Evolutionary conservation across 2,329 filamentous ascomycete species (phyloP).

Genomic region (Aspergillus sp.): DNA sequence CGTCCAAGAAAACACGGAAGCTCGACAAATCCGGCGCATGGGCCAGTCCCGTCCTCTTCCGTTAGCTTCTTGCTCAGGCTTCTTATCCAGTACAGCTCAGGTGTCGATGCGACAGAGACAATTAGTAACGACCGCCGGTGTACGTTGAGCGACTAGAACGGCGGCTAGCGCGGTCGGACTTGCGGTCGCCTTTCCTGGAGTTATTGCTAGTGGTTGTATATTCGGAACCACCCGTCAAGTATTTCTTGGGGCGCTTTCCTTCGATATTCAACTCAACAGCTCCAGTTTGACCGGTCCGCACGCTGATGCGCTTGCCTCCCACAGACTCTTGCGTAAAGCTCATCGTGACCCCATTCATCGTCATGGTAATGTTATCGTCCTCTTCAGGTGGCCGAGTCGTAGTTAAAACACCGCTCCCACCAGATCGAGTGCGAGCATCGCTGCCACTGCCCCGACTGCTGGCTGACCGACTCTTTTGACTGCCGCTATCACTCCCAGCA

Average conservation of each 20-base stretch:
- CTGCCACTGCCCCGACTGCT: conserved; percentile 43
- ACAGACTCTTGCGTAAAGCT: conserved; percentile 38
- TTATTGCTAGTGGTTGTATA: conserved; percentile 29
- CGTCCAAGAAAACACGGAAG: neutral
- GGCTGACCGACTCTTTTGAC: conserved; percentile 42
- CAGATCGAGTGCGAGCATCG: conserved; percentile 34
- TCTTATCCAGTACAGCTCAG: neutral
- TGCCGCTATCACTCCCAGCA: conserved; percentile 40
- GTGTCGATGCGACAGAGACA: neutral
- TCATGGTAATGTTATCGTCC: conserved; percentile 40
- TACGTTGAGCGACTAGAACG: conserved; percentile 41
- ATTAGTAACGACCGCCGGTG: conserved; percentile 25
- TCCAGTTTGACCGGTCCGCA: conserved; percentile 40
- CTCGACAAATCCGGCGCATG: neutral
- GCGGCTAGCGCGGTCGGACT: conserved; percentile 38
- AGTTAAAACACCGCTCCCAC: conserved; percentile 32
- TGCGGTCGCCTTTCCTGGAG: conserved; percentile 29
- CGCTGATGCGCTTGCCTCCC: conserved; percentile 39
- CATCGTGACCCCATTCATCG: conserved; percentile 42
- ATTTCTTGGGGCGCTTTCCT: conserved; percentile 37
- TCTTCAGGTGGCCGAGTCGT: conserved; percentile 31
- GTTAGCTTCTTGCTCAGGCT: neutral
- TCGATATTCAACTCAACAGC: conserved; percentile 41
- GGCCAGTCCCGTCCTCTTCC: neutral
- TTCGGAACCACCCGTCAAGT: conserved; percentile 37